These are phyloP conservation scores for Trypanosoma grayi DNA, from an alignment of 208 protist genomes.

Conservation along the genomic window DNA sequence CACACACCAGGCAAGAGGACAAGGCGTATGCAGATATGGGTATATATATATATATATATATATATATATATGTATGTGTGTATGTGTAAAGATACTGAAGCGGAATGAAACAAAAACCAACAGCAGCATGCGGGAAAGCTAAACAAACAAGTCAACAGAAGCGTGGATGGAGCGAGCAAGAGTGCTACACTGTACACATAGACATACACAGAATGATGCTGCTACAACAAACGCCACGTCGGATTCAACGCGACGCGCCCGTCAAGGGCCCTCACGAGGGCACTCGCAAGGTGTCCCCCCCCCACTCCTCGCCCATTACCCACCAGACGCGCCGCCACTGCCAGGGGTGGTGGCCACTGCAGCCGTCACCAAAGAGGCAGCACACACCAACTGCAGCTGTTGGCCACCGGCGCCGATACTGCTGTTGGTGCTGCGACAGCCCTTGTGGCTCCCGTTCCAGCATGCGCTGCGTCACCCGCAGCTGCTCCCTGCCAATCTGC, in stretches of 20 bases:
- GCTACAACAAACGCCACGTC: too few species aligned
- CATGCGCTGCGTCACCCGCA: slow-evolving; percentile 6
- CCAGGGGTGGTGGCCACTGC: too few species aligned
- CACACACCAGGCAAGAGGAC: too few species aligned
- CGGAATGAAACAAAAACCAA: too few species aligned
- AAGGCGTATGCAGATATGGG: background rate
- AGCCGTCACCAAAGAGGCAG: too few species aligned
- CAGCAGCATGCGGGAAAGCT: too few species aligned
- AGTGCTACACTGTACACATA: too few species aligned
- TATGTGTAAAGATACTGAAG: background rate
- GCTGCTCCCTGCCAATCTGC: slow-evolving; percentile 7
- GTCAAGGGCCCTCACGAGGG: background rate
- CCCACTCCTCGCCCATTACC: slow-evolving; percentile 12
- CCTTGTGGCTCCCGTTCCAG: slow-evolving; percentile 2
- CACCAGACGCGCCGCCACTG: too few species aligned
- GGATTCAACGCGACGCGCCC: background rate
- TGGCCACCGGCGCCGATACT: background rate
- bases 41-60: background rate
- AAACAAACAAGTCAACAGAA: too few species aligned
- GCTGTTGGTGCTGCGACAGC: background rate
- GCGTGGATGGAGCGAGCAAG: too few species aligned
- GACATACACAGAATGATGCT: too few species aligned
- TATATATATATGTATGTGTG: background rate
- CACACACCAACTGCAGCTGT: too few species aligned
- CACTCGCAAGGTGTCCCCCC: slow-evolving; percentile 6